Conservation (phyloP, 441 rosid species). For the Brassica hybrid region DNA sequence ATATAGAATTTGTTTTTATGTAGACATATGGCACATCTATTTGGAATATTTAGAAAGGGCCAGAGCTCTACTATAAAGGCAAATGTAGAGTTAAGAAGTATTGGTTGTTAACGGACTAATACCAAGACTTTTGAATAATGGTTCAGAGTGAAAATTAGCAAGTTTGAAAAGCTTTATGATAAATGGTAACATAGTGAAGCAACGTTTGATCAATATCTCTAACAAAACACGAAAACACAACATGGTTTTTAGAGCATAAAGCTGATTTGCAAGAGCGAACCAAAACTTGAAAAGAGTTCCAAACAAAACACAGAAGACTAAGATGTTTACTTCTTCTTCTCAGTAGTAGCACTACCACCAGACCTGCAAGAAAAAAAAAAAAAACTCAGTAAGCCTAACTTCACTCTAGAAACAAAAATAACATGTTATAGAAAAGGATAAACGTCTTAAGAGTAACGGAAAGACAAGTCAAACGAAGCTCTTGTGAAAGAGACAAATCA, state of each 20-base stretch:
- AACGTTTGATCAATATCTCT: no score
- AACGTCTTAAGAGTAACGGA: not conserved
- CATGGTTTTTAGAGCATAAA: conserved; percentile 1
- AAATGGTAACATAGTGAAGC: no score
- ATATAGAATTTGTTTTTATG: no score
- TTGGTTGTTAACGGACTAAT: no score
- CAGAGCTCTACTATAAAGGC: no score
- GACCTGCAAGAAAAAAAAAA: conserved; percentile 34
- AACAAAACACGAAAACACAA: no score
- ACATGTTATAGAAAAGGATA: not conserved
- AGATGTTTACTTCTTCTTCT: conserved; percentile 49
- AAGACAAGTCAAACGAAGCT: not conserved
- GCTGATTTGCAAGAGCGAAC: conserved; percentile 13
- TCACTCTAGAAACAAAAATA: not conserved
- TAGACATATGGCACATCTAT: no score
- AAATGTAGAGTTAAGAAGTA: no score
- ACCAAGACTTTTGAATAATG: no score
- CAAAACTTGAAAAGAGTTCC: conserved; percentile 15
- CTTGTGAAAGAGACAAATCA: not conserved
- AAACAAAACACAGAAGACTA: conserved; percentile 6
- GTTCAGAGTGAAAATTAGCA: no score
- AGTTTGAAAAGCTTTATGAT: no score
- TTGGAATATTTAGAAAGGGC: no score
- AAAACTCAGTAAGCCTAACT: not conserved
- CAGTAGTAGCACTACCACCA: conserved; percentile 50